Evolutionary conservation across 2,329 filamentous ascomycete species (phyloP).

Genomic region (Arthroderma sp.): DNA sequence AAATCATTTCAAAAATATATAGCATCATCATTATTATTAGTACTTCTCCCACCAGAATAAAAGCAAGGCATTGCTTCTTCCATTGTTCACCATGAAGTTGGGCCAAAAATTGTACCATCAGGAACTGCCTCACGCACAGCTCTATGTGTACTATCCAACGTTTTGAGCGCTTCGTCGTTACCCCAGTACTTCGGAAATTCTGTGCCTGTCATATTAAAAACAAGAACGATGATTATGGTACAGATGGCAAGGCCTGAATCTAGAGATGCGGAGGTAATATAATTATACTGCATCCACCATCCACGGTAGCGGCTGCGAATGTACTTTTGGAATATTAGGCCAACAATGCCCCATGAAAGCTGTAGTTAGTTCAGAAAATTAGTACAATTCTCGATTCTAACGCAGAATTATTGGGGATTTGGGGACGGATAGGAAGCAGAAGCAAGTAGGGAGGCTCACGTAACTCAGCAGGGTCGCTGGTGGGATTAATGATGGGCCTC

Average conservation of each 20-base stretch:
- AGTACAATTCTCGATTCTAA: neutral
- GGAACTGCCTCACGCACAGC: slow-evolving; percentile 45
- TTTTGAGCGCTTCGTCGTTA: slow-evolving; percentile 44
- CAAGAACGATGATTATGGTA: slow-evolving; percentile 58
- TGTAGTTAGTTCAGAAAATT: slow-evolving; percentile 3
- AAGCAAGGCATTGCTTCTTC: neutral
- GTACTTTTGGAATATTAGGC: slow-evolving; percentile 55
- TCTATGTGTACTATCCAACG: slow-evolving; percentile 48
- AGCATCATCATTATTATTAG: too few relatives aligned
- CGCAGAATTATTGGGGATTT: too few relatives aligned
- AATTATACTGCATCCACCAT: slow-evolving; percentile 72
- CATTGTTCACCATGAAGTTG: slow-evolving; percentile 34
- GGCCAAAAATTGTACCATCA: slow-evolving; percentile 49
- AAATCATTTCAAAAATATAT: too few relatives aligned
- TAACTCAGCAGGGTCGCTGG: slow-evolving; percentile 61
- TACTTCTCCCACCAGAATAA: too few relatives aligned
- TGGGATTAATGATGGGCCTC: slow-evolving; percentile 49
- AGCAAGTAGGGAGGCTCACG: neutral
- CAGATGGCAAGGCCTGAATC: slow-evolving; percentile 55
- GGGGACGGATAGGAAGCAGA: neutral
- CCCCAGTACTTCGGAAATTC: slow-evolving; percentile 55
- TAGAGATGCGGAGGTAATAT: slow-evolving; percentile 57
- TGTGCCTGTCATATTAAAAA: slow-evolving; percentile 47
- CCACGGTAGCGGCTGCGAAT: slow-evolving; percentile 52
- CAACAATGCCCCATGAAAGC: slow-evolving; percentile 55